A percentile compares a stretch with the other conserved stretches of the same genome.
Evolutionary conservation across 1,284 basidiomycete genomes (phyloP).

Genomic region (Pseudozyma sp.): DNA sequence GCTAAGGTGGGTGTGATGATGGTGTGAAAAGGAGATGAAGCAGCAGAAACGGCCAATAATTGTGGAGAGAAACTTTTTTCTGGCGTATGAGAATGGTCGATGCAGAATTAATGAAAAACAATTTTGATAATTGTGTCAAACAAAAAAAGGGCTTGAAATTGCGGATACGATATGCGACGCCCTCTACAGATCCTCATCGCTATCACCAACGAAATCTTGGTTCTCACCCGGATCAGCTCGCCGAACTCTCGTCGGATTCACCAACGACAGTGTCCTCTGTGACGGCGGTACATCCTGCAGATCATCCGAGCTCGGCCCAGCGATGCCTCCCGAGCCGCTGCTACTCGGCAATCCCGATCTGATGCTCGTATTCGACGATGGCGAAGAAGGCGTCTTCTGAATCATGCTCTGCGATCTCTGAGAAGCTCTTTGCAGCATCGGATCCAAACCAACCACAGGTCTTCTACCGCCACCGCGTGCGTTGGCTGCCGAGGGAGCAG

Average conservation of each 20-base stretch:
- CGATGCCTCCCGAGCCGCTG: slow-evolving; percentile 9
- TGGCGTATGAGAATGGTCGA: too few relatives aligned
- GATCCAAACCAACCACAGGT: slow-evolving; percentile 21
- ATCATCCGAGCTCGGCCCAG: slow-evolving; percentile 24
- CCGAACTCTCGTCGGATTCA: slow-evolving; percentile 37
- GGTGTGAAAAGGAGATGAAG: slow-evolving; percentile 12
- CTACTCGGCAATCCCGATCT: slow-evolving; percentile 11
- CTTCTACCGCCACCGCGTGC: slow-evolving; percentile 6
- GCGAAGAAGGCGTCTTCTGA: slow-evolving; percentile 6
- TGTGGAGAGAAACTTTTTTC: too few relatives aligned
- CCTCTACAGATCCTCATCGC: slow-evolving; percentile 2
- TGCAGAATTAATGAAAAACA: too few relatives aligned
- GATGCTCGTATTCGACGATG: neutral
- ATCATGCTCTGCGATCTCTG: slow-evolving; percentile 5
- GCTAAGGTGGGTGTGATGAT: neutral
- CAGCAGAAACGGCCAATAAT: neutral
- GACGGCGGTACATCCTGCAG: neutral
- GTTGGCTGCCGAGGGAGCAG: slow-evolving; percentile 19
- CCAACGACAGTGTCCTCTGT: slow-evolving; percentile 23
- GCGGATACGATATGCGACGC: too few relatives aligned
- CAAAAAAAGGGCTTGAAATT: neutral
- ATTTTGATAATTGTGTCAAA: too few relatives aligned
- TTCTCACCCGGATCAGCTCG: slow-evolving; percentile 37
- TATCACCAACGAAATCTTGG: slow-evolving; percentile 34
- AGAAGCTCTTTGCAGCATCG: neutral